Base-by-base conservation (phyloP, 1,139 yeast genomes). In the Suhomyces choctaworum region DNA sequence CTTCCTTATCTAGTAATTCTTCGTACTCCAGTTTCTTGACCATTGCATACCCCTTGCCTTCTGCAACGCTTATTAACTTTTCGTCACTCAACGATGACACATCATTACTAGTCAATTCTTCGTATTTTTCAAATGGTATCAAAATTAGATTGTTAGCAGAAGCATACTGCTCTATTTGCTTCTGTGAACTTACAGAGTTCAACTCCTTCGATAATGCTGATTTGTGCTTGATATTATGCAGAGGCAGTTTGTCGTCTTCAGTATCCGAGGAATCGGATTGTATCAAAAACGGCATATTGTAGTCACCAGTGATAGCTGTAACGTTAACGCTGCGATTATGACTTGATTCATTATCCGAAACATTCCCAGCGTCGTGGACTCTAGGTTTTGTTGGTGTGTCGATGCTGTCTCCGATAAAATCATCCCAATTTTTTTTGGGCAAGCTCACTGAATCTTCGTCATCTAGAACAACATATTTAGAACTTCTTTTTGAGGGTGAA, bases 141-240 rank as follows among this genome's bases (percentile, higher is more conserved):
- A 78, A 46, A 7, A 74, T 71, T 40, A 80, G 52, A 26, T 73
- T 70, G 42, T 77, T 70, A 13, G 66, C 66, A 17, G 65, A 58
- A 1, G 82, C 82, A 47, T 73, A 78, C 15, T 60, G 55, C 40
- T 71, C 72, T 15, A 77, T 58, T 22, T 72, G 73, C 3, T 52
- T 58, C 47, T 57, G 58, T n/a, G 49, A 34, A n/a, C 39, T 29
- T 8, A 31, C 42, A 39, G 41, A 33, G 23, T 48, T 36, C 31
- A 57, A 42, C 36, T 58, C 66, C 15, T 50, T 55, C 1, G 65
- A 50, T 14, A 60, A 42, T 8, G 50, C 42, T 3, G 34, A 21
- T 19, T 25, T 26, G 28, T 32, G 38, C 29, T 33, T 29, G n/a
- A 27, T 21, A 14, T 40, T 33, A 7, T 42, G 36, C 9, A 25